These are phyloP conservation scores for Poterioochromonas sp. DNA, from an alignment of 352 stramenopile genomes.

Conservation along the genomic window DNA sequence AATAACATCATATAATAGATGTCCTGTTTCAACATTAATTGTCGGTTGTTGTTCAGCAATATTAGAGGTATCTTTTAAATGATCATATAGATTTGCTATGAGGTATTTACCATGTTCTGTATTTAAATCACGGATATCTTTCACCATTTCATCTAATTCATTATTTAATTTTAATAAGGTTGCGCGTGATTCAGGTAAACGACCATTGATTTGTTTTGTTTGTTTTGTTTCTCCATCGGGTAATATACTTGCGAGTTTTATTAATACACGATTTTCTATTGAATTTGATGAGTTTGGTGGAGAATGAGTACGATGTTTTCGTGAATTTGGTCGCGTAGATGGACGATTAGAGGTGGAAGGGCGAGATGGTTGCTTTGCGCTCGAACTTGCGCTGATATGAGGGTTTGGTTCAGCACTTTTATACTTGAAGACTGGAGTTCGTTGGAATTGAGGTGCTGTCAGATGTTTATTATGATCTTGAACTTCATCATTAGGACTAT, in stretches of 20 bases:
- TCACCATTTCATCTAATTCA: constrained; percentile 15
- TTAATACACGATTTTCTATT: neutral
- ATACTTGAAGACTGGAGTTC: too few relatives aligned
- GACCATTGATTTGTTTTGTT: neutral
- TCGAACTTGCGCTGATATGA: too few relatives aligned
- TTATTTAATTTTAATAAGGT: neutral
- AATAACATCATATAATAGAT: neutral
- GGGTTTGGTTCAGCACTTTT: too few relatives aligned
- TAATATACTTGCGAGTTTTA: neutral
- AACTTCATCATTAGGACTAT: too few relatives aligned
- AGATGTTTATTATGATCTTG: too few relatives aligned
- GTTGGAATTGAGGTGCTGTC: too few relatives aligned
- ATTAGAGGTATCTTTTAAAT: neutral
- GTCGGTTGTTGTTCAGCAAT: neutral
- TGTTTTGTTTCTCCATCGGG: too few relatives aligned
- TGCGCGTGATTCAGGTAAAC: neutral
- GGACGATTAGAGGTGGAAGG: too few relatives aligned
- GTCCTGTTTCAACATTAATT: neutral
- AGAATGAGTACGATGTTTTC: too few relatives aligned
- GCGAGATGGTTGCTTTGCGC: too few relatives aligned
- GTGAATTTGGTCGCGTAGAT: too few relatives aligned
- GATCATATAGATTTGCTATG: neutral
- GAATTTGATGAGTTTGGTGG: too few relatives aligned
- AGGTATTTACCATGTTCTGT: neutral
- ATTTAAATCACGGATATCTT: neutral